These are phyloP conservation scores for Forsythia suspensa DNA, from an alignment of 257 asterid genomes.

Conservation along the genomic window DNA sequence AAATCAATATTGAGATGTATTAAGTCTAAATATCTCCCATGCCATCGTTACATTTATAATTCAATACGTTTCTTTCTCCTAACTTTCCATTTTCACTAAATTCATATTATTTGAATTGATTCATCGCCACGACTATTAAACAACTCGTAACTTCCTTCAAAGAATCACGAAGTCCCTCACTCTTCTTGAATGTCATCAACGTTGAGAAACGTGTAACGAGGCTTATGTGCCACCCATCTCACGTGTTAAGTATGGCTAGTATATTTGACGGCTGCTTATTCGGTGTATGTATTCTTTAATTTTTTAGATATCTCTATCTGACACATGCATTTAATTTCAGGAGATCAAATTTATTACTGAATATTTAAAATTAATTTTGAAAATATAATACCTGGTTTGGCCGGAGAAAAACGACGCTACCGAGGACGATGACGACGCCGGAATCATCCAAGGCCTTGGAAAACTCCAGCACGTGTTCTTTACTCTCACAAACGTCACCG, in stretches of 20 bases:
- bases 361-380: too few relatives aligned
- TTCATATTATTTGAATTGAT: not conserved
- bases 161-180: not conserved
- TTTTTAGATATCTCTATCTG: too few relatives aligned
- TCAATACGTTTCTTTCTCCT: too few relatives aligned
- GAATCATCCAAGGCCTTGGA: slow-evolving; percentile 26
- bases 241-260: not conserved
- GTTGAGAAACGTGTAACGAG: not conserved
- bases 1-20: too few relatives aligned
- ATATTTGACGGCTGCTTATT: too few relatives aligned
- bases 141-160: not conserved
- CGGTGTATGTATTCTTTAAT: not conserved
- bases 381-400: slow-evolving; percentile 21
- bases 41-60: not conserved
- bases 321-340: not conserved
- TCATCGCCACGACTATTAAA: not conserved
- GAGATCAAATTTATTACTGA: not conserved
- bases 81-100: too few relatives aligned
- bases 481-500: slow-evolving; percentile 8
- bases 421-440: slow-evolving; percentile 27
- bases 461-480: slow-evolving; percentile 14
- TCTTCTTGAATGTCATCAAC: not conserved
- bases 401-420: slow-evolving; percentile 26
- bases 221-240: not conserved
- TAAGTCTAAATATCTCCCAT: too few relatives aligned